Evolutionary conservation across 768 basidiomycete species (phyloP).

Genomic region (Pholiota molesta): DNA sequence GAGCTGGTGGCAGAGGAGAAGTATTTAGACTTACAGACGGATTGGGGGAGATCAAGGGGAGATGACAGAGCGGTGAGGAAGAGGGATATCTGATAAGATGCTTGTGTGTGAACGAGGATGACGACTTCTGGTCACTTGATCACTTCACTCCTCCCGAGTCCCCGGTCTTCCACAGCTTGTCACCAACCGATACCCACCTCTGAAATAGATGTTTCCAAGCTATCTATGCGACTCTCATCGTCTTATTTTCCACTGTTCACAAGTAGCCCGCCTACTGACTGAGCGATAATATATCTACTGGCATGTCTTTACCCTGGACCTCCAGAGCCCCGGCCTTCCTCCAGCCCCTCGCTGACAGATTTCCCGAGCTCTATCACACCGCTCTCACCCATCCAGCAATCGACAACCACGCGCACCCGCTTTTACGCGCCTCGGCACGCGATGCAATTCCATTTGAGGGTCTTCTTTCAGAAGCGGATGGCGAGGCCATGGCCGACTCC

Average conservation of each 20-base stretch:
- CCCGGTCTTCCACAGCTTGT: neutral
- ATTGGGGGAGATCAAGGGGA: neutral
- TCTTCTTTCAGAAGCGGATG: slow-evolving; percentile 65
- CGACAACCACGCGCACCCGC: slow-evolving; percentile 82
- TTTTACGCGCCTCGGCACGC: slow-evolving; percentile 53
- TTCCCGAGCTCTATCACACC: slow-evolving; percentile 28
- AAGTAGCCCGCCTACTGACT: too few species aligned
- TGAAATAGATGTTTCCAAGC: too few species aligned
- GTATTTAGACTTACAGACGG: neutral
- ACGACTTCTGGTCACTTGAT: neutral
- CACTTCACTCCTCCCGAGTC: neutral
- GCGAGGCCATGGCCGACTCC: slow-evolving; percentile 51
- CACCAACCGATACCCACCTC: too few species aligned
- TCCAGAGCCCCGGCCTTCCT: neutral
- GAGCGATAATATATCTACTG: neutral
- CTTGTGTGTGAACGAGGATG: neutral
- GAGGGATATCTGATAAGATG: slow-evolving; percentile 27
- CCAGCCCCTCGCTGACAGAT: neutral
- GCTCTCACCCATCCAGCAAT: slow-evolving; percentile 54
- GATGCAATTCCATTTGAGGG: slow-evolving; percentile 60
- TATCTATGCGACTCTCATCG: too few species aligned
- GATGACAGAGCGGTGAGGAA: slow-evolving; percentile 7
- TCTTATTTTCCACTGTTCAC: too few species aligned
- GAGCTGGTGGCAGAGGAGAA: neutral
- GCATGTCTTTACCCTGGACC: neutral